Base-by-base conservation (phyloP, 1,139 yeast genomes). In the Debaryomyces nepalensis region DNA sequence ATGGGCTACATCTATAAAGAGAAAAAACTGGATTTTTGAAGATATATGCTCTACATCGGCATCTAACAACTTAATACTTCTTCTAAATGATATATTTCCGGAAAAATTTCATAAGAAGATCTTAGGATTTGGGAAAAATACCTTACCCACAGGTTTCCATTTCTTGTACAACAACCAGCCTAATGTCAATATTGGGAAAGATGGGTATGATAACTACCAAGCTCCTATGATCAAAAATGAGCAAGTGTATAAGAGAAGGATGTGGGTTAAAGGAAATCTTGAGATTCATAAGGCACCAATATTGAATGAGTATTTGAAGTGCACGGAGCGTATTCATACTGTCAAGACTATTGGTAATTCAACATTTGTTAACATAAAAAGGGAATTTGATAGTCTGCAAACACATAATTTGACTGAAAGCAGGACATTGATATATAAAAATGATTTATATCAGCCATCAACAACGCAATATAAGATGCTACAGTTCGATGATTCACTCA, bases 201-300 rank as follows among this genome's bases (percentile, higher is more conserved):
- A 91, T 60, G 97, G 97, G 0, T 91, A 88, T 61, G 96, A 87
- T 52, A 73, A 82, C 43, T 81, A 84, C 53, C 96, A 87, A 59
- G 82, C 93, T 1, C 97, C 97, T 0, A 32, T 41, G 22, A 7
- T 35, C 2, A 24, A 26, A 7, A 20, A 27, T 11, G n/a, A 34
- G n/a, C 31, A 26, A 21, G 33, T 45, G 1, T 88, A 70, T 56
- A 64, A 65, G 19, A 68, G 95, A 46, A 68, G 97, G 26, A 77
- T 91, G 81, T 91, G 97, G 97, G 82, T 79, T 0, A 81, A 83
- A 29, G 97, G 97, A 1, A 61, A 71, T 19, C 63, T 88, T 21
- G 63, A 62, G 4, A 74, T 77, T 57, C 54, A 58, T 54, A 40
- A 43, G 2, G 46, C 70, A 0, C 47, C 81, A 3, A 37, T 33